Evolutionary conservation across 148 eudicot genomes (phyloP), one percentile per base, ranked within the genome.

Genomic region (Fallopia convolvulus): DNA sequence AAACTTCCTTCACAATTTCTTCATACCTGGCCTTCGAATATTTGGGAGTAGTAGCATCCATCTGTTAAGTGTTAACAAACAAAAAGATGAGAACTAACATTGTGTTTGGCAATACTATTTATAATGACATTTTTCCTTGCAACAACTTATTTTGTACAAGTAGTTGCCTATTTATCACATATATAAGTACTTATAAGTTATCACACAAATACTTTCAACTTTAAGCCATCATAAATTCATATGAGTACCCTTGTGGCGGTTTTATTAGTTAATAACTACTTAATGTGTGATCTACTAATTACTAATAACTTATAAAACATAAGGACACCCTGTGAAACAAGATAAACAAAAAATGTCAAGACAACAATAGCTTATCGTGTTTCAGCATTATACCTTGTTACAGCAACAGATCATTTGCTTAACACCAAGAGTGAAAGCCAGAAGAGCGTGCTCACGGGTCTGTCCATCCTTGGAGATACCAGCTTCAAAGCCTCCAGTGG

Each of bases 371-470:
- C 20, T 10, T n/a, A 44, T 44, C 47, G 2, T 0, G 9, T 1
- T 1, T 8, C 47, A 44, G 47, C 11, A 20, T 41, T 63, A 74
- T 80, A 86, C 89, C 89, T 86, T 86, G 83, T 86, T 86, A 68
- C 86, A 83, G 36, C 89, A 86, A 56, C 89, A 86, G 65, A 86
- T 86, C 89, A 84, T 86, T 70, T 84, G 89, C 79, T 77, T 86
- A 47, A 86, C 89, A 82, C 89, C 89, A 86, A 86, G 89, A 20
- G 89, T 86, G 83, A 86, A 86, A 60, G 89, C 86, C 78, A 86
- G 89, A 77, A 86, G 81, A n/a, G 89, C 89, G 52, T 86, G 89
- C 87, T 86, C 89, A 82, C 89, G 89, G 74, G 89, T 86, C 84
- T 84, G 89, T 46, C 89, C 89, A 75, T 86, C 89, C 85, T 84